Base-by-base conservation (phyloP, 2,329 filamentous ascomycete genomes). In the Penicillium concentricum region DNA sequence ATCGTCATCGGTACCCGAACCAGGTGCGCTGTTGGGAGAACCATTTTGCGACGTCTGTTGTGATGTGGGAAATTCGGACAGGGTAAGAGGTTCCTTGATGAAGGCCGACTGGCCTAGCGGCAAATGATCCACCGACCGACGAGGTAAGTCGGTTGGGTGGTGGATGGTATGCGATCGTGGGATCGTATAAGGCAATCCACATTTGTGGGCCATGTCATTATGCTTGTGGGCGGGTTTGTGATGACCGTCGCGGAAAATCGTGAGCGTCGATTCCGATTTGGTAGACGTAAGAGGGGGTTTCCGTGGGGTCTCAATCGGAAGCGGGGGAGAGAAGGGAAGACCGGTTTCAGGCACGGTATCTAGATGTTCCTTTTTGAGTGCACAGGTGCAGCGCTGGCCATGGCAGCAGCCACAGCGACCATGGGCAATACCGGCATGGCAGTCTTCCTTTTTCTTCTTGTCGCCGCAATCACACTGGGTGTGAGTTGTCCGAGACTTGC, bases 391-490 rank as follows among this genome's bases (percentile, higher is more conserved):
- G 69, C 83, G 82, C 62, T 79, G 79, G 61, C 84, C 84, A 68
- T 85, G 81, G 61, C 77, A 76, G 70, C 84, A 87, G 72, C 82
- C 70, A 67, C 73, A 75, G 56, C 74, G 70, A 67, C 75, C 57
- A 65, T 63, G 69, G 58, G 69, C 63, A 64, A 71, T 66, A 61
- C 72, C 72, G 68, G 68, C 67, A 61, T 72, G 66, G 62, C 69
- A 66, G 58, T 74, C 72, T 59, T 67, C 66, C 60, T 74, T 72
- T 83, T 96, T 97, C 77, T 78, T 75, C 84, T 96, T 97, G 77
- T 96, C 91, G 74, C 91, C 92, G 77, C 94, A 99, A 77, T 97
- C 92, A 79, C 94, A 99, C 77, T 94, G 96, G 72, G 94, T 86
- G 77, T 97, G 94, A 63, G 93, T 91, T 57, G 92, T 88, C 69